Percentiles rank a stretch among this genome's conserved stretches.
Evolutionary conservation across 768 basidiomycete genomes (phyloP).

Genomic region (Chlorophyllum brunneum): DNA sequence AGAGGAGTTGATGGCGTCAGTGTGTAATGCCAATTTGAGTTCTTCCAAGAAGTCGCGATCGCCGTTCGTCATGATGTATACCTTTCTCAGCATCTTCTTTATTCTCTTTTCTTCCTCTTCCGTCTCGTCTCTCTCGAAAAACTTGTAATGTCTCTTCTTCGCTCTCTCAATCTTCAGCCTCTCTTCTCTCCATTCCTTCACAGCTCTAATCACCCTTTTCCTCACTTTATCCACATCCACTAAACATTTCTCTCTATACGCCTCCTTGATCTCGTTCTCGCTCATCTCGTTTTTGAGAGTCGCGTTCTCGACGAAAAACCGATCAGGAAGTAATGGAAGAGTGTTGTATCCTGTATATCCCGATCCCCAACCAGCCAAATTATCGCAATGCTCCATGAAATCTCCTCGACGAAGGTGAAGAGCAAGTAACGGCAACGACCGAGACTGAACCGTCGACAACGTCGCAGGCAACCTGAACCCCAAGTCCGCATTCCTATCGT

Average conservation of each 20-base stretch:
- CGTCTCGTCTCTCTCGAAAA: neutral
- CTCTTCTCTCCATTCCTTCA: constrained; percentile 23
- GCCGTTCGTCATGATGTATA: constrained; percentile 70
- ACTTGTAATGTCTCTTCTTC: neutral
- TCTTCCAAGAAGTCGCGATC: constrained; percentile 43
- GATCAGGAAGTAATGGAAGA: constrained; percentile 48
- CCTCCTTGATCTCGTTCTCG: constrained; percentile 23
- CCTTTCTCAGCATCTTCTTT: constrained; percentile 29
- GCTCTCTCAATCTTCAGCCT: constrained; percentile 15
- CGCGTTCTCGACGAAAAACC: constrained; percentile 23
- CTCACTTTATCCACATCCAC: constrained; percentile 49
- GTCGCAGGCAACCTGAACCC: neutral
- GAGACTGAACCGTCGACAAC: neutral
- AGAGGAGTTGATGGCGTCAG: neutral
- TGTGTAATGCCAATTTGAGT: constrained; percentile 35
- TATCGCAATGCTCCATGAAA: constrained; percentile 44
- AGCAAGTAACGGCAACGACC: constrained; percentile 44
- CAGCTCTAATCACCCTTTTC: constrained; percentile 31
- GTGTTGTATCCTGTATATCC: constrained; percentile 50
- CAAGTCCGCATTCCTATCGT: neutral
- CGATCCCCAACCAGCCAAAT: constrained; percentile 36
- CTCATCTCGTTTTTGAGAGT: constrained; percentile 11
- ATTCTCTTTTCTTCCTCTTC: neutral
- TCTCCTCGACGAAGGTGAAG: constrained; percentile 58
- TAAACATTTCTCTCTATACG: constrained; percentile 47